Percentiles rank a stretch among this genome's conserved stretches.
Conservation (phyloP, 495 filamentous ascomycete genomes). For the Thermothielavioides terrestris region DNA sequence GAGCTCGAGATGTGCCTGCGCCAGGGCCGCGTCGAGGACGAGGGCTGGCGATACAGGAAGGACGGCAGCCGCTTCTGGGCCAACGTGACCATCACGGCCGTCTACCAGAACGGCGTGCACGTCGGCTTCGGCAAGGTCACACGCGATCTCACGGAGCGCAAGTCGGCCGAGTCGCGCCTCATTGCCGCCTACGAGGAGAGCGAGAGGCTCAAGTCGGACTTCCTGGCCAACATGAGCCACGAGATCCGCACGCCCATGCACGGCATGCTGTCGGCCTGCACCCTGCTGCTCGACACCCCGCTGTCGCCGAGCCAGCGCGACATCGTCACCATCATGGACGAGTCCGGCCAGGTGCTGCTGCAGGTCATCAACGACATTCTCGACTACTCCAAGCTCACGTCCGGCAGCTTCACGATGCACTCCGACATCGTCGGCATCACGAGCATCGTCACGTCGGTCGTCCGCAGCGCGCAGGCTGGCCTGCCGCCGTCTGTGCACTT, state of each 20-base stretch:
- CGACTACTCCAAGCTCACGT: slow-evolving; percentile 43
- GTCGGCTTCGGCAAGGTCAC: slow-evolving; percentile 60
- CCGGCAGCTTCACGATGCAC: slow-evolving; percentile 38
- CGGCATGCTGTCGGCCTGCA: slow-evolving; percentile 42
- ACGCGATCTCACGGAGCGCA: slow-evolving; percentile 54
- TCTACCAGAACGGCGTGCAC: slow-evolving; percentile 48
- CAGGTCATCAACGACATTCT: slow-evolving; percentile 47
- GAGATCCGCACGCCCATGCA: slow-evolving; percentile 48
- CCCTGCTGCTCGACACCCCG: slow-evolving; percentile 35
- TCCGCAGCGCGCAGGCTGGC: slow-evolving; percentile 37
- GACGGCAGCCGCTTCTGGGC: slow-evolving; percentile 59
- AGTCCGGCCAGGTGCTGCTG: slow-evolving; percentile 40
- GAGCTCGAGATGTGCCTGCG: slow-evolving; percentile 50
- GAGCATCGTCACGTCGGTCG: slow-evolving; percentile 45
- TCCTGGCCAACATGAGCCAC: slow-evolving; percentile 54
- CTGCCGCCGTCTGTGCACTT: slow-evolving; percentile 28
- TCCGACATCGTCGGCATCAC: slow-evolving; percentile 35
- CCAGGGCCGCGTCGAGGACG: slow-evolving; percentile 54
- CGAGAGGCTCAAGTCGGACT: slow-evolving; percentile 55
- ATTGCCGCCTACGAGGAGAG: slow-evolving; percentile 58
- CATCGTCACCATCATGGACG: slow-evolving; percentile 39
- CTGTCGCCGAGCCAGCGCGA: slow-evolving; percentile 35
- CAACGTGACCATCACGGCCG: slow-evolving; percentile 56
- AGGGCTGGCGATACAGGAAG: slow-evolving; percentile 57
- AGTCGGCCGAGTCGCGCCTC: slow-evolving; percentile 47